These are phyloP conservation scores for Beta vulgaris DNA, from an alignment of 148 eudicot species.

Conservation along the genomic window DNA sequence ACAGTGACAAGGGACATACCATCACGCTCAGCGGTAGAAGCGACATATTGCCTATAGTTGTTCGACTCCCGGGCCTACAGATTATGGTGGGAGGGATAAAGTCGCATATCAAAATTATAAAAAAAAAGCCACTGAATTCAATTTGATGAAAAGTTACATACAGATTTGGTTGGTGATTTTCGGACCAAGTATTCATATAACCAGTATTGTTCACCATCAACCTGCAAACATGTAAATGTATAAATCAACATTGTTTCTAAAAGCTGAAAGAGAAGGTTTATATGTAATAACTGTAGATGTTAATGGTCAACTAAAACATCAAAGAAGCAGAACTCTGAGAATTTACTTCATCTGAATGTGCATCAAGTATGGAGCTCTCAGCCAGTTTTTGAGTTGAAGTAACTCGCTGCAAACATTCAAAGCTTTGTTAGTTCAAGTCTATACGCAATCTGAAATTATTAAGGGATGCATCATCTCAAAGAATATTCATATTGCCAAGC, in stretches of 20 bases:
- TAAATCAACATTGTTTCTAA: neutral
- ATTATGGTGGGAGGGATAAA: constrained; percentile 12
- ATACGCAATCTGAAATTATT: neutral
- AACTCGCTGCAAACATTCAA: constrained; percentile 57
- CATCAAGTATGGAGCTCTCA: constrained; percentile 89
- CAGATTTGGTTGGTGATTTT: constrained; percentile 83
- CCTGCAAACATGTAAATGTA: constrained; percentile 39
- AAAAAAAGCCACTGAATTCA: neutral
- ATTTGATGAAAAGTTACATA: constrained; percentile 37
- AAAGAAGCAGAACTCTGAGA: neutral
- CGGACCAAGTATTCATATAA: constrained; percentile 90
- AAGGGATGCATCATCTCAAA: neutral
- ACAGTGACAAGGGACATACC: constrained; percentile 38
- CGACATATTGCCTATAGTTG: constrained; percentile 67
- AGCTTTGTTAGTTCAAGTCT: constrained; percentile 10
- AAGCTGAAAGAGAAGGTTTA: neutral
- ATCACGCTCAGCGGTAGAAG: constrained; percentile 86
- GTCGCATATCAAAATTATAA: neutral
- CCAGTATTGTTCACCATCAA: constrained; percentile 91
- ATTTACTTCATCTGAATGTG: constrained; percentile 79
- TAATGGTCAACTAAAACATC: neutral
- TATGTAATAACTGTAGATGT: neutral
- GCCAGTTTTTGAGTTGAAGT: constrained; percentile 86
- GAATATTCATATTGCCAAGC: neutral
- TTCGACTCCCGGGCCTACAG: constrained; percentile 67